Conservation (phyloP, 179 eudicot species). For the Beta macrorhiza region DNA sequence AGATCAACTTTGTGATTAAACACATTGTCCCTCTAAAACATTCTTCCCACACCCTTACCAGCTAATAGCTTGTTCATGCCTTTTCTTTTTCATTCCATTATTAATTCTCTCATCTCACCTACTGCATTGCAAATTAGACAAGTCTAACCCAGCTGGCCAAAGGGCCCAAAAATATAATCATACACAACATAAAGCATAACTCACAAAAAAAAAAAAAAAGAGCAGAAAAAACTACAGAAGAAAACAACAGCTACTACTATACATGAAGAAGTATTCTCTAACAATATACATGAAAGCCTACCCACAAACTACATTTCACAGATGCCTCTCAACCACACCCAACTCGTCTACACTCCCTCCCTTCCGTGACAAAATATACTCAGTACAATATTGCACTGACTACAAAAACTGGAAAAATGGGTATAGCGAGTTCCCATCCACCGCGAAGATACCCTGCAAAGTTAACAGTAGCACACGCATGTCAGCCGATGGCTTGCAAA, state of each 20-base stretch:
- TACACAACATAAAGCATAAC: background rate
- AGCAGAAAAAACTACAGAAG: background rate
- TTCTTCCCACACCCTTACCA: conserved; percentile 8
- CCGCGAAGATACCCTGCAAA: conserved; percentile 46
- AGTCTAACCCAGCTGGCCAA: conserved; percentile 5
- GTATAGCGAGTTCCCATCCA: conserved; percentile 37
- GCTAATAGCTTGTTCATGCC: background rate
- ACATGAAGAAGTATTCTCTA: conserved; percentile 33
- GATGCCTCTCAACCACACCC: conserved; percentile 21
- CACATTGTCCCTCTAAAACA: conserved; percentile 21
- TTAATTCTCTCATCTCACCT: conserved; percentile 3
- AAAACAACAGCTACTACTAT: conserved; percentile 32
- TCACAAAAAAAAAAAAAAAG: background rate
- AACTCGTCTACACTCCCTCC: background rate
- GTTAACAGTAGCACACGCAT: background rate
- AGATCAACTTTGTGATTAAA: background rate
- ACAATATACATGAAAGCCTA: conserved; percentile 43
- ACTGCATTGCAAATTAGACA: conserved; percentile 1
- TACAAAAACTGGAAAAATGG: conserved; percentile 42
- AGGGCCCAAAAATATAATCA: background rate
- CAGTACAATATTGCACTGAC: conserved; percentile 41
- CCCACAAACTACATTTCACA: conserved; percentile 30
- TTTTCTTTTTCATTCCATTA: background rate
- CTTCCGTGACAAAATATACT: conserved; percentile 19
- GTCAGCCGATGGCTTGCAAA: conserved; percentile 9